Evolutionary conservation across 2,329 filamentous ascomycete genomes (phyloP), one percentile per base, ranked within the genome.

Genomic region (Trichoderma lentiforme): DNA sequence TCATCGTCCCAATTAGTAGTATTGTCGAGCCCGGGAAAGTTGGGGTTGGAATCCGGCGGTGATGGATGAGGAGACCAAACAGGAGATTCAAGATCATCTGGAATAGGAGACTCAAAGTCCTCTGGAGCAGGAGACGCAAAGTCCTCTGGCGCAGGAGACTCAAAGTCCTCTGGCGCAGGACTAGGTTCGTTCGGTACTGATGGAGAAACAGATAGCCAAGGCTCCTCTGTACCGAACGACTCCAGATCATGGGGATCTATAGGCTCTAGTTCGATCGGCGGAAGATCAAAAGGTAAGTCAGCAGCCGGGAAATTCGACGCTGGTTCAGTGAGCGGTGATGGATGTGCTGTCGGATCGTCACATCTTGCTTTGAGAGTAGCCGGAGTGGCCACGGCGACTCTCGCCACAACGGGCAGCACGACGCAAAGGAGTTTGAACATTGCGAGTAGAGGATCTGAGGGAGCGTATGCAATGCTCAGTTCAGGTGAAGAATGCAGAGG

Each of bases 371-470:
- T 21, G 65, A 66, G 9, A 1, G 30, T 9, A 18, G 51, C 58
- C 6, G 76, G 75, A 30, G 71, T 74, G 47, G 75, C 78, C 36
- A 76, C 32, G 7, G 71, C 76, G 62, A 73, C 62, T 60, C 75
- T 74, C 34, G 76, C 77, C 76, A 80, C 73, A 14, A 80, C 73
- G 14, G 77, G 76, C 57, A 76, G 74, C 21, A 73, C 68, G 4
- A 74, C 60, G 34, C 78, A 36, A 34, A 80, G 66, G 56, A 70
- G 60, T 28, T 74, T 75, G 60, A 76, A 74, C 77, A 80, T 79
- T 69, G 67, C 21, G 28, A 15, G 47, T 53, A 63, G 30, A 28
- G 26, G 26, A 28, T 60, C 11, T 51, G 18, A 30, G 9, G 30
- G 36, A 14, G 9, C 21, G 39, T n/a, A 58, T 26, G 47, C 14